phyloP scores from a whole-genome alignment of 495 filamentous ascomycete species.

The Diplogelasinospora grovesii region DNA sequence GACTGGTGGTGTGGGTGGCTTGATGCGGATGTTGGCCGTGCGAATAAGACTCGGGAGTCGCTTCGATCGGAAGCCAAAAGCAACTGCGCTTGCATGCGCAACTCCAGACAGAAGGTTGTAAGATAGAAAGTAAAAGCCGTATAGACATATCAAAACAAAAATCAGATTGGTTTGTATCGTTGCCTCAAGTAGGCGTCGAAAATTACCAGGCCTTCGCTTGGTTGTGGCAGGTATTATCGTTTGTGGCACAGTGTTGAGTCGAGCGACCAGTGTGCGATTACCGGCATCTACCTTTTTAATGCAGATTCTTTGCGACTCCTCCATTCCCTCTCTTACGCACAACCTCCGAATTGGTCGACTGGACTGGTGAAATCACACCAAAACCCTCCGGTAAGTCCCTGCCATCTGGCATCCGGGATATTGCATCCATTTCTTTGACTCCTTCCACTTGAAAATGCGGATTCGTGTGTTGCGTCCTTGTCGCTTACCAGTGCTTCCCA shows the following conservation, averaged over 20 bases:
- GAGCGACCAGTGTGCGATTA: slow-evolving; percentile 20
- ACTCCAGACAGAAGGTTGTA: too few species aligned
- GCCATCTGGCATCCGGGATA: slow-evolving; percentile 6
- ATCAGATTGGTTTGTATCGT: too few species aligned
- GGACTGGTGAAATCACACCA: slow-evolving; percentile 20
- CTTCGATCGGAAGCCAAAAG: too few species aligned
- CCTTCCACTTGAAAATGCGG: slow-evolving; percentile 2
- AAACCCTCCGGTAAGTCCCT: slow-evolving; percentile 20
- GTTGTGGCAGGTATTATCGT: slow-evolving; percentile 3
- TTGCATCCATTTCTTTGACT: slow-evolving; percentile 4
- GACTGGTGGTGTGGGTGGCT: slow-evolving; percentile 6
- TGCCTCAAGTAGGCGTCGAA: too few species aligned
- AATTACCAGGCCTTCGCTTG: too few species aligned
- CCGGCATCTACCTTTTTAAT: slow-evolving; percentile 26
- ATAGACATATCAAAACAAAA: too few species aligned
- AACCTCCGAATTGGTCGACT: slow-evolving; percentile 26
- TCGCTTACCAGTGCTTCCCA: slow-evolving; percentile 16
- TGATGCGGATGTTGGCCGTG: slow-evolving; percentile 12
- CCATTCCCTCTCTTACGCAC: slow-evolving; percentile 23
- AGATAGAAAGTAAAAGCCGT: too few species aligned
- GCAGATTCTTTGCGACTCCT: slow-evolving; percentile 27
- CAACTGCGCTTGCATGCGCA: too few species aligned
- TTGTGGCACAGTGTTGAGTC: slow-evolving; percentile 21
- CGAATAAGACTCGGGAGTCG: slow-evolving; percentile 4
- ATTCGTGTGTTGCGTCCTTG: slow-evolving; percentile 4